phyloP scores from a whole-genome alignment of 2,329 filamentous ascomycete species.

The Tolypocladium sp. region DNA sequence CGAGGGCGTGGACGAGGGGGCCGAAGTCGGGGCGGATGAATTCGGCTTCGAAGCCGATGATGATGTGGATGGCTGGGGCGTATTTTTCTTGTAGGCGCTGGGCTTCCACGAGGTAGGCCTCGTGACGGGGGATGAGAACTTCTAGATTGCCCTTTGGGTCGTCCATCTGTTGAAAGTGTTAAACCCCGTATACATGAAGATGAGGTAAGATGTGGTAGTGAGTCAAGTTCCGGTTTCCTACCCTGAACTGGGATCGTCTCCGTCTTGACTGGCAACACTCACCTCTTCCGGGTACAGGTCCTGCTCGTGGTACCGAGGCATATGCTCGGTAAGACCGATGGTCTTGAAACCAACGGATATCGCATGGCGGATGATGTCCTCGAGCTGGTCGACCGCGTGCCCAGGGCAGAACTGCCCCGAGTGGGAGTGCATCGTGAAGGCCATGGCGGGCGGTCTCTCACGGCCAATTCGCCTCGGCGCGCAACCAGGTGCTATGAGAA shows the following conservation, averaged over 20 bases:
- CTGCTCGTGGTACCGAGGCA: constrained; percentile 63
- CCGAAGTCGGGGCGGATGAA: constrained; percentile 69
- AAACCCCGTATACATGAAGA: not conserved
- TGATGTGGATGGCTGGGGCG: constrained; percentile 59
- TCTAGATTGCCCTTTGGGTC: constrained; percentile 39
- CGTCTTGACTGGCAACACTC: constrained; percentile 4
- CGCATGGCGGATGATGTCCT: constrained; percentile 73
- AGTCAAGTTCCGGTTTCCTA: not conserved
- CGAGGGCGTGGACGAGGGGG: constrained; percentile 50
- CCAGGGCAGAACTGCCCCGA: constrained; percentile 93
- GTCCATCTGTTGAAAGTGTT: constrained; percentile 28
- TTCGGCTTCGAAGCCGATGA: constrained; percentile 88
- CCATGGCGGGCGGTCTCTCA: constrained; percentile 48
- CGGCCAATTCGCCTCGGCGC: not conserved
- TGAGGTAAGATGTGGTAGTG: not conserved
- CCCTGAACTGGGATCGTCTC: constrained; percentile 7
- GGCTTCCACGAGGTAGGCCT: constrained; percentile 69
- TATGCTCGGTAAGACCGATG: constrained; percentile 89
- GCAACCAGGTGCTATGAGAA: not conserved
- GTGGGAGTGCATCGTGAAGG: constrained; percentile 96
- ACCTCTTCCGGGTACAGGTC: constrained; percentile 95
- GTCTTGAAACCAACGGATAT: constrained; percentile 71
- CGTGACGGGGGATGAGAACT: constrained; percentile 46
- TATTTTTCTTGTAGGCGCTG: constrained; percentile 63
- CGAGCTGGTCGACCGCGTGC: constrained; percentile 78